A percentile compares a stretch with the other conserved stretches of the same genome.
These are phyloP conservation scores for Leptographium radiaticola DNA, from an alignment of 2,329 filamentous ascomycete genomes.

Conservation along the genomic window DNA sequence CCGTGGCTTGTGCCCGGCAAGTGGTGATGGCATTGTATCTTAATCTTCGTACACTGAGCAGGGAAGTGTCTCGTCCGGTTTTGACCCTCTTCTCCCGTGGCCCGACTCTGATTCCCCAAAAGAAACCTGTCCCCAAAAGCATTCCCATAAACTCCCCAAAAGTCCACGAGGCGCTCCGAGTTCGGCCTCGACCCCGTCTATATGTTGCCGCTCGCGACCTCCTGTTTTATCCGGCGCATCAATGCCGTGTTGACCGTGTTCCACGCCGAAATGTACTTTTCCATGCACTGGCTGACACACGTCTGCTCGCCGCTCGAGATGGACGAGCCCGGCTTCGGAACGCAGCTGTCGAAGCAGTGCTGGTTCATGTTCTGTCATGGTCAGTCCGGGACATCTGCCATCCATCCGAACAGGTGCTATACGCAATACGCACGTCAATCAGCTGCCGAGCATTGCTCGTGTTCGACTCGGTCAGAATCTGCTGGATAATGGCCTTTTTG, in stretches of 20 bases:
- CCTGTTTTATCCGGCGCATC: constrained; percentile 48
- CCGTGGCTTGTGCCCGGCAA: background rate
- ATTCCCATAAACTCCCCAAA: background rate
- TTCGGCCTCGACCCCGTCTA: background rate
- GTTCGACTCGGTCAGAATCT: constrained; percentile 51
- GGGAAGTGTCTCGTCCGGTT: background rate
- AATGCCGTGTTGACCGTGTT: constrained; percentile 60
- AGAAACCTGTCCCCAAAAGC: background rate
- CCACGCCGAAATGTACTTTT: constrained; percentile 75
- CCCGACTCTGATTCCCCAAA: background rate
- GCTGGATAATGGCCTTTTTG: constrained; percentile 51
- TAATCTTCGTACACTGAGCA: background rate
- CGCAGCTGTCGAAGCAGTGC: constrained; percentile 68
- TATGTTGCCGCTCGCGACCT: constrained; percentile 25
- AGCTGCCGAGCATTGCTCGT: constrained; percentile 56
- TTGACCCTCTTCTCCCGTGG: background rate
- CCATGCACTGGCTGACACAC: constrained; percentile 66
- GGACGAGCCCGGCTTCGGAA: constrained; percentile 54
- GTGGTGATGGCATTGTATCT: background rate
- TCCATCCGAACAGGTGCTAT: constrained; percentile 5
- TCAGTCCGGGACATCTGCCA: background rate
- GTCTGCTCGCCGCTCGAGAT: constrained; percentile 55
- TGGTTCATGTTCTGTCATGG: constrained; percentile 58
- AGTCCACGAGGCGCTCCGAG: background rate
- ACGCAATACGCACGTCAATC: constrained; percentile 43